Conservation (phyloP, 345 rosid genomes). For the Barbarea vulgaris region DNA sequence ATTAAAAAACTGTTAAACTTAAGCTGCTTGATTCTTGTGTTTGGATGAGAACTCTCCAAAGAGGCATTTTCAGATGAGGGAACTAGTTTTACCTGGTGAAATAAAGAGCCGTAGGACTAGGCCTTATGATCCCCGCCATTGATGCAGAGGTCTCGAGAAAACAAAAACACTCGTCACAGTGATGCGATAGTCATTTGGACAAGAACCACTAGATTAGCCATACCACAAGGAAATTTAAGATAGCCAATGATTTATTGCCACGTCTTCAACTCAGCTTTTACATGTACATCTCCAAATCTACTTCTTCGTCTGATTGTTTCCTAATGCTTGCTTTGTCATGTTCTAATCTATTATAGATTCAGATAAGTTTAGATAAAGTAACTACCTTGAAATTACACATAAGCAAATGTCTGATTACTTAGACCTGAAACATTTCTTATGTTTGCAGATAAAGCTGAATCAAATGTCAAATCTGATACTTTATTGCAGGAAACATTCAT, state of each 20-base stretch:
- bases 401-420: conserved; percentile 13
- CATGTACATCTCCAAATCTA: conserved; percentile 26
- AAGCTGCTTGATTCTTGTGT: conserved; percentile 11
- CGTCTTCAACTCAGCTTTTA: conserved; percentile 41
- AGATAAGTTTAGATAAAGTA: not conserved
- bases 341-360: not conserved
- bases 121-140: conserved; percentile 64
- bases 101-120: conserved; percentile 51
- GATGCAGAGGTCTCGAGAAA: conserved; percentile 25
- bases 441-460: conserved; percentile 1
- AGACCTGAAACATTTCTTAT: not conserved
- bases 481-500: conserved; percentile 33
- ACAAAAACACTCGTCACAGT: conserved; percentile 5
- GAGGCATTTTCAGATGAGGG: not conserved
- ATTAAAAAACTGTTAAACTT: not conserved
- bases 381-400: not conserved
- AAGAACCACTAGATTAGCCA: conserved; percentile 32
- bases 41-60: not conserved
- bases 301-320: conserved; percentile 20
- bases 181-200: conserved; percentile 28
- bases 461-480: not conserved
- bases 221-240: conserved; percentile 53
- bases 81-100: conserved; percentile 53
- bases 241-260: conserved; percentile 65
- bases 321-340: not conserved